Evolutionary conservation across 768 basidiomycete genomes (phyloP), one percentile per base, ranked within the genome.

Genomic region (Tylopilus vinaceipallidus): DNA sequence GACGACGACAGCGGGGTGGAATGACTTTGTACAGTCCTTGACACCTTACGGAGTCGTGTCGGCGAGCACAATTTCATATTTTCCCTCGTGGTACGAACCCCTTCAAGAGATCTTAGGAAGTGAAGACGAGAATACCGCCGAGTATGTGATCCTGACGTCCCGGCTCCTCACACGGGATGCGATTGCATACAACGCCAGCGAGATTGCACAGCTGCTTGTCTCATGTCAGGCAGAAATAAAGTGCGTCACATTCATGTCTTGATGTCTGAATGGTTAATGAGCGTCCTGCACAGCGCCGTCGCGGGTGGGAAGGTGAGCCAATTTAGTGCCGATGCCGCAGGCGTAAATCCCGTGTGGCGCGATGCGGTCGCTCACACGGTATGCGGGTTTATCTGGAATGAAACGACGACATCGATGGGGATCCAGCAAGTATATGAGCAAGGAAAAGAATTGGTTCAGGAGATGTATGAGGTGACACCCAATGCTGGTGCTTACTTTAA

Each of bases 261-360:
- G 10, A 10, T 17, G 24, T 27, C 27, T 41, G 26, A n/a, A n/a
- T 32, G 6, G 32, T 7, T 40, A 10, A 24, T 14, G 4, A 26
- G 3, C 16, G 12, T 14, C 4, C 26, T 4, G 14, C 8, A n/a
- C 12, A 41, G 40, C 16, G 27, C 2, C 11, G 58, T 79, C 26
- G n/a, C 40, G 2, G 40, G 26, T 26, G 78, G 80, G 3, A 71
- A 64, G 12, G 78, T 78, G 6, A 55, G 23, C 56, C 62, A 29
- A 60, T 42, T 64, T 10, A 11, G 70, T 17, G 70, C 76, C 0
- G 63, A 70, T 36, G 68, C 74, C 2, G 65, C 65, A 10, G 78
- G 74, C 14, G 13, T 41, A 14, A 71, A 78, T 56, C 79, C 77
- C 12, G 73, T 72, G 0, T 81, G 79, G 40, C 67, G 79, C 14